A percentile compares a stretch with the other conserved stretches of the same genome.
phyloP scores from a whole-genome alignment of 2,329 filamentous ascomycete species.

The Nemania sp. region DNA sequence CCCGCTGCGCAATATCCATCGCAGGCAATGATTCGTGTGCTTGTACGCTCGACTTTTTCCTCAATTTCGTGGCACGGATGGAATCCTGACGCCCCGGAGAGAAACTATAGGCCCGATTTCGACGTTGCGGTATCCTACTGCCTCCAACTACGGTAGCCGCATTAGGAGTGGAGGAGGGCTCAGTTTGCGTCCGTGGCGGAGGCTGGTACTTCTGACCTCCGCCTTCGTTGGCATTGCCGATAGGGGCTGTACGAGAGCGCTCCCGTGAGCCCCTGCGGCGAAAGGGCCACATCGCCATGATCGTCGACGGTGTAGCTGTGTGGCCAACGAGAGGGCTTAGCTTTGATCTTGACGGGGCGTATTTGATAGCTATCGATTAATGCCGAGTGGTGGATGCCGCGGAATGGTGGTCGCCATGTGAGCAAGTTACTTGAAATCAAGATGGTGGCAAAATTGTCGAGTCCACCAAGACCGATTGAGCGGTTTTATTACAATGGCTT shows the following conservation, averaged over 20 bases:
- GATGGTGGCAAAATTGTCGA: constrained; percentile 18
- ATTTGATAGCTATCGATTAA: constrained; percentile 35
- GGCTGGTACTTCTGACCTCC: constrained; percentile 28
- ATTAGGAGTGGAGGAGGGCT: constrained; percentile 35
- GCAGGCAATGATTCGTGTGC: constrained; percentile 24
- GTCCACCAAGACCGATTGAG: constrained; percentile 18
- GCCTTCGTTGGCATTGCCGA: constrained; percentile 27
- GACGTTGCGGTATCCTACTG: constrained; percentile 48
- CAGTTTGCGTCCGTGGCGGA: constrained; percentile 35
- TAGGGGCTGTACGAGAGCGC: constrained; percentile 48
- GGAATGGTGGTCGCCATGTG: constrained; percentile 42
- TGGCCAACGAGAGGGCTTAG: constrained; percentile 12
- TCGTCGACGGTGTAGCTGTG: constrained; percentile 22
- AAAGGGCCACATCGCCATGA: constrained; percentile 85
- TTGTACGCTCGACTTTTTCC: constrained; percentile 34
- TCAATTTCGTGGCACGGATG: constrained; percentile 48
- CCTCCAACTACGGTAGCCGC: constrained; percentile 29
- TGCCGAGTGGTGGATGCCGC: constrained; percentile 34
- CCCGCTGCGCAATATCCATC: constrained; percentile 39
- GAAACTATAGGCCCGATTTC: constrained; percentile 62
- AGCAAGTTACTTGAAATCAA: constrained; percentile 30
- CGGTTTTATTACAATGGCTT: constrained; percentile 11
- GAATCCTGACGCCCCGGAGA: constrained; percentile 63
- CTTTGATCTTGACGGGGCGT: constrained; percentile 30
- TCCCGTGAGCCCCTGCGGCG: constrained; percentile 72